Conservation (phyloP, 345 rosid species). For the Microthlaspi erraticum region DNA sequence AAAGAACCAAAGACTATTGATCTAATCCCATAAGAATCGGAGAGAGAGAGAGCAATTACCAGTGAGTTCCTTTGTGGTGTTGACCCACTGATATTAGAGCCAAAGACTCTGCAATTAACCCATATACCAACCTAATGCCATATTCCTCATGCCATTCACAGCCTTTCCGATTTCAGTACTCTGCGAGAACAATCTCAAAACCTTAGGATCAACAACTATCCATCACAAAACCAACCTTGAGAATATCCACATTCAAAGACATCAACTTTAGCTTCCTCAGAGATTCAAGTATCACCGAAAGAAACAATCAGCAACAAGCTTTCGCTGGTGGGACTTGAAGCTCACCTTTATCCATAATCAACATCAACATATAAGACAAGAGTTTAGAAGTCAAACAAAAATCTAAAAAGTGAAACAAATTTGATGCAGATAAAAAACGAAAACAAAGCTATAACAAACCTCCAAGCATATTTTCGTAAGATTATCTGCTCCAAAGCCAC, state of each 20-base stretch:
- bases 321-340: constrained; percentile 91
- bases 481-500: constrained; percentile 78
- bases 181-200: constrained; percentile 50
- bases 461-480: constrained; percentile 77
- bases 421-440: not conserved
- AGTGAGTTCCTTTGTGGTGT: constrained; percentile 56
- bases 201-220: constrained; percentile 2
- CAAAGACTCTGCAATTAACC: constrained; percentile 55
- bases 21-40: constrained; percentile 26
- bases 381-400: not conserved
- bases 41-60: constrained; percentile 48
- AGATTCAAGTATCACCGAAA: constrained; percentile 70
- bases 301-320: constrained; percentile 24
- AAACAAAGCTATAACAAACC: constrained; percentile 47
- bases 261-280: constrained; percentile 79
- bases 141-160: constrained; percentile 70
- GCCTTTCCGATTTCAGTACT: constrained; percentile 93
- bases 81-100: constrained; percentile 88
- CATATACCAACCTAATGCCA: constrained; percentile 26
- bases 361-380: constrained; percentile 24
- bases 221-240: constrained; percentile 64
- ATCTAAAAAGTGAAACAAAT: not conserved
- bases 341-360: constrained; percentile 97
- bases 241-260: constrained; percentile 72
- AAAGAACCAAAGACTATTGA: constrained; percentile 43